Conservation (phyloP, 768 basidiomycete species). For the Lenzites betulinus region DNA sequence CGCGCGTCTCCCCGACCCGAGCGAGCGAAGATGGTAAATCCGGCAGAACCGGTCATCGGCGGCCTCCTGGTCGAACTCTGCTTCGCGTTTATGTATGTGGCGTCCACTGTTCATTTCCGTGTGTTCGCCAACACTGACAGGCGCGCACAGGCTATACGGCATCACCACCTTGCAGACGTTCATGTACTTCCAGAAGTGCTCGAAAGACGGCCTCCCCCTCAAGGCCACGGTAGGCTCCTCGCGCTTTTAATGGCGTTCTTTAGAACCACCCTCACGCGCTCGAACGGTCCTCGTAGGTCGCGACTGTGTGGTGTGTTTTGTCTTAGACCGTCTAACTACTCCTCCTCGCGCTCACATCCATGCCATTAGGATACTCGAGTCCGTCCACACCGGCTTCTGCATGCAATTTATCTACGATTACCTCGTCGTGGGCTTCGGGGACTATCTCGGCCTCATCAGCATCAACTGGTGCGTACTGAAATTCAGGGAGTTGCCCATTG, state of each 20-base stretch:
- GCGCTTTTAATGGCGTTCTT: background rate
- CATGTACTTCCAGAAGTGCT: slow-evolving; percentile 18
- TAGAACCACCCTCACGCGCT: background rate
- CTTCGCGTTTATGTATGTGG: slow-evolving; percentile 19
- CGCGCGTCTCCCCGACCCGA: background rate
- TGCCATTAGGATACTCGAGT: slow-evolving; percentile 13
- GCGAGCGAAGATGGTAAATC: slow-evolving; percentile 6
- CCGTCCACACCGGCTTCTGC: slow-evolving; percentile 20
- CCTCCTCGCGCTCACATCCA: background rate
- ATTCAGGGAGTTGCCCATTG: too few species aligned
- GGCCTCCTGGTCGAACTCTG: slow-evolving; percentile 19
- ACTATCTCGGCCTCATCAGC: background rate
- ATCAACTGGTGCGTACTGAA: slow-evolving; percentile 13
- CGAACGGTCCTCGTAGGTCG: background rate
- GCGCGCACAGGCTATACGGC: slow-evolving; percentile 11
- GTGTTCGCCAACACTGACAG: background rate
- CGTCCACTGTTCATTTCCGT: background rate
- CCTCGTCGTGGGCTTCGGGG: slow-evolving; percentile 13
- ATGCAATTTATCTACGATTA: slow-evolving; percentile 18
- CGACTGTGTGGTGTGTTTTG: slow-evolving; percentile 1
- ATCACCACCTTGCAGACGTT: slow-evolving; percentile 20
- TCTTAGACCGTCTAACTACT: background rate
- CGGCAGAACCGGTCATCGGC: slow-evolving; percentile 13
- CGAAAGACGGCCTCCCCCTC: slow-evolving; percentile 2
- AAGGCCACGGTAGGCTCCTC: slow-evolving; percentile 3